Conservation (phyloP, 352 stramenopile genomes). For the Globisporangium uncinulatum region DNA sequence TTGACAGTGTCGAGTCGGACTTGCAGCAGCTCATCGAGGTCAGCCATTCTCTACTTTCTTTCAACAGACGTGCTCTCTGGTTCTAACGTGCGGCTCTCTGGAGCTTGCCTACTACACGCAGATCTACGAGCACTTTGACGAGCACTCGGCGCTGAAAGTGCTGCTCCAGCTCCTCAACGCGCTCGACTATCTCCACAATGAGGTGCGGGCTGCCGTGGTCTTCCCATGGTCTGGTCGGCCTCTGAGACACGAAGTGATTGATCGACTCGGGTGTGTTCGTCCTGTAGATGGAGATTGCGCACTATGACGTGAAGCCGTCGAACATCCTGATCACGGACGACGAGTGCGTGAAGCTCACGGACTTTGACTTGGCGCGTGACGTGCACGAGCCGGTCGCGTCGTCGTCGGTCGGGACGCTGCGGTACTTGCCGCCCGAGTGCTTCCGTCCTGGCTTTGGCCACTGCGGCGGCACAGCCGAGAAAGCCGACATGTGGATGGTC, state of each 20-base stretch:
- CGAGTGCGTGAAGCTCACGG: constrained; percentile 86
- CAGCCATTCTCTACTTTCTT: neutral
- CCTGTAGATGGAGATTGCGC: constrained; percentile 71
- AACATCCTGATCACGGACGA: constrained; percentile 94
- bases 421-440: constrained; percentile 72
- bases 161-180: constrained; percentile 59
- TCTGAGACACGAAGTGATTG: no score
- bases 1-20: constrained; percentile 64
- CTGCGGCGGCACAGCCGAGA: constrained; percentile 64
- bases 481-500: constrained; percentile 82
- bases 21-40: constrained; percentile 74
- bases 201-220: constrained; percentile 29
- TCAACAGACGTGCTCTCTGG: neutral
- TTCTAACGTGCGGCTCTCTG: no score
- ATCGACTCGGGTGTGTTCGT: no score
- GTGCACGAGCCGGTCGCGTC: constrained; percentile 48
- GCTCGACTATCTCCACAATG: constrained; percentile 66
- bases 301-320: constrained; percentile 96
- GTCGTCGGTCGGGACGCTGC: constrained; percentile 64
- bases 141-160: constrained; percentile 53
- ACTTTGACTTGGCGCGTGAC: constrained; percentile 85
- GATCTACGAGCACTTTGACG: constrained; percentile 59
- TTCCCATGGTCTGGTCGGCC: no score
- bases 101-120: constrained; percentile 9
- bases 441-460: constrained; percentile 51